These are phyloP conservation scores for Hyaloscypha variabilis DNA, from an alignment of 495 filamentous ascomycete genomes.

Conservation along the genomic window DNA sequence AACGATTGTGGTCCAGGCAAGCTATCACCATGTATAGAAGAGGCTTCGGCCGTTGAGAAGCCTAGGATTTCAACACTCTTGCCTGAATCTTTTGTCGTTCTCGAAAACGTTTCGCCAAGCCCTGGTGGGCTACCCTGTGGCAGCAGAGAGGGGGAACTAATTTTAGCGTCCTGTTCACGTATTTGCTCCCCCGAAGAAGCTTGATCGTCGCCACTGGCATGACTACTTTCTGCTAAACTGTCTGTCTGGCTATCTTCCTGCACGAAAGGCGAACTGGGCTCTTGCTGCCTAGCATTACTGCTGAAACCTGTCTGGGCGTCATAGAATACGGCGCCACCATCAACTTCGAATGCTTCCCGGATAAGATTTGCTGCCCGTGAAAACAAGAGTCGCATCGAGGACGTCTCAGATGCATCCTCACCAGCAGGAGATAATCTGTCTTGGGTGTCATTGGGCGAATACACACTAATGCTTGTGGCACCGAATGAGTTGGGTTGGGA, in stretches of 20 bases:
- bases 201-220: slow-evolving; percentile 17
- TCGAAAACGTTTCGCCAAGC: slow-evolving; percentile 17
- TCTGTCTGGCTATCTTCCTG: slow-evolving; percentile 1
- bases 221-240: slow-evolving; percentile 13
- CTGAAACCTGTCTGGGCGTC: slow-evolving; percentile 34
- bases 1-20: slow-evolving; percentile 20
- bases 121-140: slow-evolving; percentile 1
- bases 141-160: no score
- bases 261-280: neutral
- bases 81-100: slow-evolving; percentile 5
- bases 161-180: slow-evolving; percentile 1
- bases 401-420: slow-evolving; percentile 21
- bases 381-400: slow-evolving; percentile 41
- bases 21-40: slow-evolving; percentile 32
- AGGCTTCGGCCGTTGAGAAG: slow-evolving; percentile 35
- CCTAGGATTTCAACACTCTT: slow-evolving; percentile 35
- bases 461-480: slow-evolving; percentile 9
- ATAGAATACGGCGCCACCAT: slow-evolving; percentile 59
- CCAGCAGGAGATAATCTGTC: slow-evolving; percentile 7
- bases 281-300: neutral
- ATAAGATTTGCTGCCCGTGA: slow-evolving; percentile 59
- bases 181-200: slow-evolving; percentile 6
- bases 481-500: slow-evolving; percentile 18
- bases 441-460: slow-evolving; percentile 5
- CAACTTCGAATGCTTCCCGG: slow-evolving; percentile 56